Evolutionary conservation across 2,329 filamentous ascomycete species (phyloP), one percentile per base, ranked within the genome.

Genomic region (Rachicladosporium sp.): DNA sequence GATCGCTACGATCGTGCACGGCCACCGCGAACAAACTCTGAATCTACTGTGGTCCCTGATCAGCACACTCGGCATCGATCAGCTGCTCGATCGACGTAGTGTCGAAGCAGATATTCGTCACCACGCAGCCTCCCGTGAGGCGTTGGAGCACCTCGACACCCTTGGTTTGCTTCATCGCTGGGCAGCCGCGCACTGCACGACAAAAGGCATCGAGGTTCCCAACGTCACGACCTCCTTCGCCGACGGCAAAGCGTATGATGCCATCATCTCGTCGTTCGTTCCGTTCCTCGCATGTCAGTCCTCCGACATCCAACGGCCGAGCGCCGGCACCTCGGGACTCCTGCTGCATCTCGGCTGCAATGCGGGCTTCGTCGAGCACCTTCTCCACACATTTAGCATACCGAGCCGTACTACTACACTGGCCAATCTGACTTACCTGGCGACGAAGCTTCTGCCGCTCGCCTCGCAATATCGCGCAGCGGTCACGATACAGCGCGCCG

Each of bases 21-120:
- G 76, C 2, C 74, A 78, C 48, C 69, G 76, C 6, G 76, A 80
- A 50, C 78, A 74, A 55, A 80, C 75, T 0, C 62, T 80, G 33
- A 68, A 66, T 4, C 60, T 80, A 7, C 61, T 81, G 4, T 79
- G 75, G 75, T 63, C 64, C 3, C 60, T 80, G 13, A 68, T 79
- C 30, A 70, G 70, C 31, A 68, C 67, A 54, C 73, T 69, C 60
- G 74, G 74, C 1, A 57, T 79, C 6, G 55, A 60, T 4, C 60
- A 56, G 5, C 61, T 80, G 0, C 61, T 80, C 2, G 68, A 79
- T 47, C 74, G 70, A 66, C 53, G 62, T 4, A 70, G 72, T 38
- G 50, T 79, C 7, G 58, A 59, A 19, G 64, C 63, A 12, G 76
- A 80, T 35, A 46, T 50, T 19, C 6, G 38, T 10, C 45, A 43